phyloP scores from a whole-genome alignment of 2,329 filamentous ascomycete genomes.

The Zymoseptoria pseudotritici region DNA sequence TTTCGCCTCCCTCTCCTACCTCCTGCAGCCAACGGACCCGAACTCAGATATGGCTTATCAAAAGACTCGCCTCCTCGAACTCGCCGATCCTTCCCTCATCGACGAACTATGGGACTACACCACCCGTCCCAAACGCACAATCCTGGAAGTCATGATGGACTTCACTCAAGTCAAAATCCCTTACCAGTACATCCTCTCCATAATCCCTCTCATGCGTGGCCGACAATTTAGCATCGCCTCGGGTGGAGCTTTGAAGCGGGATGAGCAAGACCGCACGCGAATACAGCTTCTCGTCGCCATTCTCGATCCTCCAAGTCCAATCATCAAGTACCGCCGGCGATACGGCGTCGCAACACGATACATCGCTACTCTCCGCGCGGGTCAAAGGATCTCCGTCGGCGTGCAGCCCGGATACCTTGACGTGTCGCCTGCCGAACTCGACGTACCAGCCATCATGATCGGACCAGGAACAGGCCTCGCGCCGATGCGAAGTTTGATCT shows the following conservation, averaged over 20 bases:
- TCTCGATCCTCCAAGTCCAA: conserved; percentile 42
- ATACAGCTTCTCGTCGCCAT: conserved; percentile 31
- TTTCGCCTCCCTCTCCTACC: conserved; percentile 62
- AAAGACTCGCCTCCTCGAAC: conserved; percentile 73
- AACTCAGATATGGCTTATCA: conserved; percentile 49
- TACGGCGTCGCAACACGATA: conserved; percentile 89
- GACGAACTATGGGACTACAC: conserved; percentile 97
- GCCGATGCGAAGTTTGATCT: conserved; percentile 73
- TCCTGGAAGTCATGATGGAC: conserved; percentile 85
- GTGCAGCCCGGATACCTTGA: conserved; percentile 48
- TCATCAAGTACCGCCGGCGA: conserved; percentile 85
- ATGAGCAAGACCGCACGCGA: conserved; percentile 18
- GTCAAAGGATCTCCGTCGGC: conserved; percentile 53
- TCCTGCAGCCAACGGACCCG: conserved; percentile 61
- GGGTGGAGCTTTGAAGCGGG: conserved; percentile 44
- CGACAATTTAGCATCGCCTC: conserved; percentile 90
- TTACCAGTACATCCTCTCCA: conserved; percentile 59
- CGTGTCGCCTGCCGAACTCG: conserved; percentile 40
- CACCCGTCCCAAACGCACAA: conserved; percentile 78
- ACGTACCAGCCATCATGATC: conserved; percentile 63
- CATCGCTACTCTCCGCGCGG: conserved; percentile 55
- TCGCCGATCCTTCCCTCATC: conserved; percentile 68
- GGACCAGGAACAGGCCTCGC: conserved; percentile 83
- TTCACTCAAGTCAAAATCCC: conserved; percentile 80
- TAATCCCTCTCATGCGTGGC: conserved; percentile 78